Evolutionary conservation across 2,329 filamentous ascomycete species (phyloP), one percentile per base, ranked within the genome.

Genomic region (Ceratocystis destructans): DNA sequence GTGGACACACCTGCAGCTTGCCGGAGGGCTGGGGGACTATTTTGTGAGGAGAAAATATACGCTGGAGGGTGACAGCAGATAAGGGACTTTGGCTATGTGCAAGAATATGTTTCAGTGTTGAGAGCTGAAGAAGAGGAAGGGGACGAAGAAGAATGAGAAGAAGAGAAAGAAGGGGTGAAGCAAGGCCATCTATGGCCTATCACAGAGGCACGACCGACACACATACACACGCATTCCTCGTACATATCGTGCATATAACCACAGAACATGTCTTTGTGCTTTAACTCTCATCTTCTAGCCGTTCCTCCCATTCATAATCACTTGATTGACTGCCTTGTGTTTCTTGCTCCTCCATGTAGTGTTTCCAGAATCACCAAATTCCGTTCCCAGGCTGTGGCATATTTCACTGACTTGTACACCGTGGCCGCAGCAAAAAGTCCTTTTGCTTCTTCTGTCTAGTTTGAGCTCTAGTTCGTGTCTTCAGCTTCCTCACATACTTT

Each of bases 291-390:
- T 59, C 28, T 59, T 0, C 17, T 8, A 20, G 55, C 7, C 37
- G 37, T 41, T 37, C 37, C 55, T 4, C 28, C 17, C 28, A 33
- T 37, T 37, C 8, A 17, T 59, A 17, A n/a, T 31, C 28, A 59
- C 28, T 41, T 37, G 55, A 5, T 20, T 59, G 31, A n/a, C 48
- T 25, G 48, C 48, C 17, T 59, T 59, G 55, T n/a, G 31, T 59
- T 25, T 59, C 55, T 25, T 59, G 55, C 5, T 31, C 28, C 28
- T 37, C 28, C 55, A 28, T 59, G 55, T 59, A 37, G 55, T 59
- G 31, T 25, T 62, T 44, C 59, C 37, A 62, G 59, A 62, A 45
- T 45, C 59, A 45, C 25, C n/a, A 28, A 28, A 59, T 31, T n/a
- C 6, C 33, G 55, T 59, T 31, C 10, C 28, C 55, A 33, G n/a